Evolutionary conservation across 441 rosid species (phyloP).

Genomic region (Croton setiger): DNA sequence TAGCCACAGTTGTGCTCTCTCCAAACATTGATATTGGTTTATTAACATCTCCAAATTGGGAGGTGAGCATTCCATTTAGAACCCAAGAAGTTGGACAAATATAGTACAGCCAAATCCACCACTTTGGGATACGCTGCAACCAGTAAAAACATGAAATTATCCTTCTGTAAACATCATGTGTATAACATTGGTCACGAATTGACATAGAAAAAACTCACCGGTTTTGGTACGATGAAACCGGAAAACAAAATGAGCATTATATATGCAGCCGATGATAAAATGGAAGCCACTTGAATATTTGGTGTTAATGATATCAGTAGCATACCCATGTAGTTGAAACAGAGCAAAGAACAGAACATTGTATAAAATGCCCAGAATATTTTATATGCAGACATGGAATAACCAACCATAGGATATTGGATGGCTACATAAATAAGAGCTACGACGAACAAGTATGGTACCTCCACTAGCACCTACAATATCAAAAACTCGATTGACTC

Average conservation of each 20-base stretch:
- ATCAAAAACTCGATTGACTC: neutral
- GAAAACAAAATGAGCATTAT: constrained; percentile 35
- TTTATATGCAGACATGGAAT: constrained; percentile 34
- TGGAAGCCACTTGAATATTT: constrained; percentile 36
- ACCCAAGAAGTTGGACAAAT: constrained; percentile 64
- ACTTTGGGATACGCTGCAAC: constrained; percentile 53
- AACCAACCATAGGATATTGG: constrained; percentile 45
- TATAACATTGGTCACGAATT: neutral
- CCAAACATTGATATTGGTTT: constrained; percentile 46
- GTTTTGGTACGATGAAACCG: constrained; percentile 42
- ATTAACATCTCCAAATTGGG: constrained; percentile 52
- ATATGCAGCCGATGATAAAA: constrained; percentile 32
- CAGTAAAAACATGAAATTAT: neutral
- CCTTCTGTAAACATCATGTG: neutral
- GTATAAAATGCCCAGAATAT: constrained; percentile 43
- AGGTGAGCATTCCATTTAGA: constrained; percentile 50
- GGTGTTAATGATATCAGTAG: constrained; percentile 39
- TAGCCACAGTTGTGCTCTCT: constrained; percentile 37
- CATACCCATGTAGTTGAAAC: constrained; percentile 49
- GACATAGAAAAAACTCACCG: constrained; percentile 24
- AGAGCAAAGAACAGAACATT: constrained; percentile 36
- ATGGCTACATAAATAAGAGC: constrained; percentile 34
- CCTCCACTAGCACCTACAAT: constrained; percentile 42
- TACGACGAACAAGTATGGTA: constrained; percentile 35
- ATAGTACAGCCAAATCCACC: constrained; percentile 74